Evolutionary conservation across 1,139 yeast species (phyloP), one percentile per base, ranked within the genome.

Genomic region (Blastobotrys buckinghamii): DNA sequence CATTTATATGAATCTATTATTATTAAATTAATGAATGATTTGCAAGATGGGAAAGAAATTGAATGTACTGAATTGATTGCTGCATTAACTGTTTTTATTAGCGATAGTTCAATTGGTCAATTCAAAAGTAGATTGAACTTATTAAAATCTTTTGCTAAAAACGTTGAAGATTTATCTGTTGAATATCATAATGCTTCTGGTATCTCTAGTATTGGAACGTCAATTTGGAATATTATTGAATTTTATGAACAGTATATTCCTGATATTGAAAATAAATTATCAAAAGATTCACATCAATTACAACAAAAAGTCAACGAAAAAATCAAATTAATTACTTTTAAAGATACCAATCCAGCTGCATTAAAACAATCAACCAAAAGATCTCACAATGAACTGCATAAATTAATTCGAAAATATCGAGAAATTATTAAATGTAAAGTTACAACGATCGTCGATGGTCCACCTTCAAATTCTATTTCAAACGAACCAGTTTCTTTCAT

Each of bases 301-400:
- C 89, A 83, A 53, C 90, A 89, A 61, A 92, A 88, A 48, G 78
- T 92, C 24, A 75, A 80, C 40, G 98, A 94, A 52, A 83, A 89
- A 5, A 88, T 92, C 44, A 70, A 88, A 45, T 73, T 94, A 29
- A 97, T 97, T 1, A 86, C 96, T 62, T 94, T 98, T 97, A 89
- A 90, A 60, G 99, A 94, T 67, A 92, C 90, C 12, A 94, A 94
- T 60, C 81, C 89, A 43, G 95, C 84, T 62, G 96, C 98, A 0
- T 75, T 94, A 58, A 88, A 87, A 58, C 97, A 90, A 66, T 87
- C 96, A 68, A 92, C 98, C 3, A 81, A 87, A 56, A 78, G 83
- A 48, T 89, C 97, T 0, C 98, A 94, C 63, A 79, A 81, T 55
- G 81, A 75, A 58, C 78, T 94, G 51, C 92, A 84, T 75, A 92